These are phyloP conservation scores for Bombardia bombarda DNA, from an alignment of 495 filamentous ascomycete species.

Conservation along the genomic window DNA sequence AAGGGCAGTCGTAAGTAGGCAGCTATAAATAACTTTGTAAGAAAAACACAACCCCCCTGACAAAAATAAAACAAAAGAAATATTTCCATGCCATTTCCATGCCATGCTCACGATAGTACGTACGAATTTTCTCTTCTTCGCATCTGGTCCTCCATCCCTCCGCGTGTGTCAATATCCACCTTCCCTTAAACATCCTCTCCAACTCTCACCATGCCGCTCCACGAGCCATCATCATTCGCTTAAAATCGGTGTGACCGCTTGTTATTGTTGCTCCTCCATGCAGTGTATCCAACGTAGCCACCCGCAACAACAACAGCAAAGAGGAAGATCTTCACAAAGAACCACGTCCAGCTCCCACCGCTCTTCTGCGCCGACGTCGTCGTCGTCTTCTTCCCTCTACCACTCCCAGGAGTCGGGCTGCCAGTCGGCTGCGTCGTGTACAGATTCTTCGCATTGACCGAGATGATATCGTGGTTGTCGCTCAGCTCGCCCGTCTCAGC, in stretches of 20 bases:
- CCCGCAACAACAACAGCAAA: constrained; percentile 63
- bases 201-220: not conserved
- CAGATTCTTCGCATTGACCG: constrained; percentile 77
- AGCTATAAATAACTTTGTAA: not conserved
- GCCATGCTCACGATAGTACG: constrained; percentile 7
- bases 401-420: constrained; percentile 32
- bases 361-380: constrained; percentile 19
- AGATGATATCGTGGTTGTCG: constrained; percentile 97
- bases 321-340: constrained; percentile 76
- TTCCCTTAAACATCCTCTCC: too few relatives aligned
- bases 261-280: constrained; percentile 62
- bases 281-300: constrained; percentile 76
- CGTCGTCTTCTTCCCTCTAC: constrained; percentile 28
- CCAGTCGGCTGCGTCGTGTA: constrained; percentile 54
- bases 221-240: too few relatives aligned
- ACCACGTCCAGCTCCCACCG: constrained; percentile 81
- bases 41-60: not conserved
- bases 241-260: constrained; percentile 75
- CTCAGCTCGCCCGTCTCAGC: constrained; percentile 94
- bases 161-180: too few relatives aligned
- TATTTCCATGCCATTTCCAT: constrained; percentile 3
- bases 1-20: not conserved
- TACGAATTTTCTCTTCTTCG: not conserved
- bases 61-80: not conserved
- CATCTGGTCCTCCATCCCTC: not conserved